phyloP scores from a whole-genome alignment of 306 rosid species.

The Fagus sylvatica region DNA sequence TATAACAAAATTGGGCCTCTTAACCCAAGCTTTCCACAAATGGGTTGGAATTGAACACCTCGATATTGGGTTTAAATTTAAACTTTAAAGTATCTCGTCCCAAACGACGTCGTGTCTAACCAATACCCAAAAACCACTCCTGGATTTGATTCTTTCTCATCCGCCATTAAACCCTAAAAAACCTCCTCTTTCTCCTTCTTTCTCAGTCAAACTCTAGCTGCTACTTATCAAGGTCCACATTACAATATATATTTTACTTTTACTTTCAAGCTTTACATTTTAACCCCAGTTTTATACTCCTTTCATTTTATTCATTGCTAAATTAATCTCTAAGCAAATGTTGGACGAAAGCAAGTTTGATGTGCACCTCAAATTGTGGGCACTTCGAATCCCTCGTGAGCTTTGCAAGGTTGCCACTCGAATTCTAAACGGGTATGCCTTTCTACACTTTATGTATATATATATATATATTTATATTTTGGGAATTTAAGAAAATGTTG shows the following conservation, averaged over 20 bases:
- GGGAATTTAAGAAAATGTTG: neutral
- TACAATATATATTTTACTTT: neutral
- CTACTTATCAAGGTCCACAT: neutral
- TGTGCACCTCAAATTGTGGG: slow-evolving; percentile 61
- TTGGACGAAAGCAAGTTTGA: slow-evolving; percentile 75
- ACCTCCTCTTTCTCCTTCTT: neutral
- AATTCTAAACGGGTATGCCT: slow-evolving; percentile 65
- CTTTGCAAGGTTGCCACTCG: slow-evolving; percentile 71
- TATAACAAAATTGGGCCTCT: neutral
- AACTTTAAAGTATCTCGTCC: no score
- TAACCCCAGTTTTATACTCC: neutral
- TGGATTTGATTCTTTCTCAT: neutral
- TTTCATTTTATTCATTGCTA: neutral
- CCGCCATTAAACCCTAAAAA: neutral
- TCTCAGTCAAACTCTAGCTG: no score
- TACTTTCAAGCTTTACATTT: neutral
- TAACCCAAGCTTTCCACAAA: neutral
- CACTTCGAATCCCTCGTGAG: slow-evolving; percentile 89
- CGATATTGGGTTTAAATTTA: neutral
- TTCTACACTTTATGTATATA: no score
- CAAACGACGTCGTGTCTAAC: neutral
- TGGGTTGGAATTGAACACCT: no score
- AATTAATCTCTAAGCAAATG: slow-evolving; percentile 28
- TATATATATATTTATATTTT: no score
- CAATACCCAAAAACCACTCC: neutral